Evolutionary conservation across 331 rosid species (phyloP).

Genomic region (Dryas integrifolia): DNA sequence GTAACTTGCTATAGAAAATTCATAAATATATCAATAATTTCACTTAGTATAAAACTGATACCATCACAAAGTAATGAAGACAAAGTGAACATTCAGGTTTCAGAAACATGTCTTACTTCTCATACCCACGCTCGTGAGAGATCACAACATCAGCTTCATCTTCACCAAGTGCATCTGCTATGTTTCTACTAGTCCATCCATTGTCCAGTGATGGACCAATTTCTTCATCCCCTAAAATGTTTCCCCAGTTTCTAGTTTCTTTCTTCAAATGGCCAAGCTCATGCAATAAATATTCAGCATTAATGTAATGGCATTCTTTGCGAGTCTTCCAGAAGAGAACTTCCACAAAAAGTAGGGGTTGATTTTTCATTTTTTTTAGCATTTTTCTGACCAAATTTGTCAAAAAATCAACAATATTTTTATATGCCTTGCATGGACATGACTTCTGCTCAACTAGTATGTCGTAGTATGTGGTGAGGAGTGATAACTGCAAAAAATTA

Average conservation of each 20-base stretch:
- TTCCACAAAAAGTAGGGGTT: slow-evolving; percentile 89
- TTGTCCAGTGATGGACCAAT: slow-evolving; percentile 48
- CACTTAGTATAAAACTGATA: not conserved
- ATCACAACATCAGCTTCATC: slow-evolving; percentile 93
- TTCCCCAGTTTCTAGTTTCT: slow-evolving; percentile 49
- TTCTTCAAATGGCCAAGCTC: slow-evolving; percentile 74
- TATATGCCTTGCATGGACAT: slow-evolving; percentile 58
- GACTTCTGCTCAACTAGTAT: slow-evolving; percentile 76
- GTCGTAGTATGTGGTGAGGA: slow-evolving; percentile 67
- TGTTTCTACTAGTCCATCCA: slow-evolving; percentile 53
- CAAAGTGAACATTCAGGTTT: slow-evolving; percentile 9
- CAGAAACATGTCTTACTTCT: slow-evolving; percentile 46
- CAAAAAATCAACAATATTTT: slow-evolving; percentile 64
- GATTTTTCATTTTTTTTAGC: slow-evolving; percentile 82
- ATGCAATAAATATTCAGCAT: slow-evolving; percentile 75
- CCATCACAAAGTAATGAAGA: slow-evolving; percentile 11
- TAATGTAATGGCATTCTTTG: slow-evolving; percentile 81
- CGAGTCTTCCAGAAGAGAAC: slow-evolving; percentile 88
- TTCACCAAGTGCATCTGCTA: slow-evolving; percentile 97
- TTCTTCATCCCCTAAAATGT: slow-evolving; percentile 38
- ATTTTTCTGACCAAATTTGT: slow-evolving; percentile 66
- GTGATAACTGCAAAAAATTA: slow-evolving; percentile 63
- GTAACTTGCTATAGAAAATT: not conserved
- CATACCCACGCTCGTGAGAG: slow-evolving; percentile 49
- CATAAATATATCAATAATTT: too few relatives aligned